These are phyloP conservation scores for Amauroascus verrucosus DNA, from an alignment of 2,329 filamentous ascomycete species.

Conservation along the genomic window DNA sequence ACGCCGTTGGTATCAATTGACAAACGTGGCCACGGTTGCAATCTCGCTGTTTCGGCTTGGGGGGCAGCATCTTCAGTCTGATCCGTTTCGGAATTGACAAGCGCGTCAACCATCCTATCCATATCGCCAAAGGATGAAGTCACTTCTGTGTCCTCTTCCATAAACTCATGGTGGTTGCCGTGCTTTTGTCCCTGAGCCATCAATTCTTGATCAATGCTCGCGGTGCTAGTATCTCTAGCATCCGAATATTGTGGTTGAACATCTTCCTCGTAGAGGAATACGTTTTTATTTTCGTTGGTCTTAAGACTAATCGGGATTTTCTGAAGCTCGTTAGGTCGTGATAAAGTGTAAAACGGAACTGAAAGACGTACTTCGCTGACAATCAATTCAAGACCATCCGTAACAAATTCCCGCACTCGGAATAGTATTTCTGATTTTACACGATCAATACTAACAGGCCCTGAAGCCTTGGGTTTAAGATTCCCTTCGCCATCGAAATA, in stretches of 20 bases:
- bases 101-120: constrained; percentile 49
- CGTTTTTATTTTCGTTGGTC: constrained; percentile 34
- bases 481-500: constrained; percentile 40
- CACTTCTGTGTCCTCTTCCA: constrained; percentile 39
- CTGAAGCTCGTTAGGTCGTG: constrained; percentile 23
- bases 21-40: constrained; percentile 1
- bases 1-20: constrained; percentile 4
- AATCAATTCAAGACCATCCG: constrained; percentile 51
- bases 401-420: constrained; percentile 52
- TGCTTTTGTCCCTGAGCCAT: constrained; percentile 29
- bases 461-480: constrained; percentile 45
- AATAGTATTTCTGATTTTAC: constrained; percentile 57
- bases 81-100: constrained; percentile 35
- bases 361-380: constrained; percentile 33
- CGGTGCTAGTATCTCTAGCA: constrained; percentile 33
- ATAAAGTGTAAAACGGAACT: constrained; percentile 13
- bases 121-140: constrained; percentile 42
- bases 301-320: constrained; percentile 42
- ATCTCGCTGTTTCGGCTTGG: not conserved
- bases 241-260: constrained; percentile 42
- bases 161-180: constrained; percentile 17
- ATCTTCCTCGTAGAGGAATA: constrained; percentile 46
- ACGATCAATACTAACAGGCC: constrained; percentile 30
- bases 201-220: constrained; percentile 34
- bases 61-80: constrained; percentile 23